Base-by-base conservation (phyloP, 352 stramenopile species). In the Phytophthora litchii region DNA sequence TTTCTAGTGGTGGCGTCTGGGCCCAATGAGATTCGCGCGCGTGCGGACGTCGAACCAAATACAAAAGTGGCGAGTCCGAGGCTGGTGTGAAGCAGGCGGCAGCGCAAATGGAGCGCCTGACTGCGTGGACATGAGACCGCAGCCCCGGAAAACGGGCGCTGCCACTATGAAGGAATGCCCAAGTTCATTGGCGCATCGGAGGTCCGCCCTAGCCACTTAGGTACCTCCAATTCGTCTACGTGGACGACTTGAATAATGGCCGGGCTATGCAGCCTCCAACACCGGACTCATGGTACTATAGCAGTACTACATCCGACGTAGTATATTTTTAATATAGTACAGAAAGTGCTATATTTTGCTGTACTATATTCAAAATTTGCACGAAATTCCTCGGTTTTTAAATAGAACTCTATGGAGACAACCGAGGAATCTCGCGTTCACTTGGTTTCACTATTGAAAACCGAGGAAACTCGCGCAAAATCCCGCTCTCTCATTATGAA, bases 21-120 rank as follows among this genome's bases (percentile, higher is more conserved):
- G 52, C 36, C 48, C 62, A 66, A 66, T 65, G 29, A 57, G 49
- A 72, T 57, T 61, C 57, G 32, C 49, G 21, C 14, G 46, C 29
- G 51, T 54, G 54, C 34, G 40, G 60, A 16, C 60, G 60, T 61
- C 47, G 54, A 36, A 23, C 16, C 29, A 52, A 70, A 60, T 65
- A 47, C 54, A 44, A 47, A 46, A 60, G 37, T 59, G 46, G 53
- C 34, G 19, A 52, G 29, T 1, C 5, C 12, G 12, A 20, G 29
- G 40, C 3, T 32, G 32, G 25, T 13, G 25, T 25, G 21, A 5
- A 2, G 23, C 16, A 31, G 36, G 36, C 46, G 48, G 57, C 49
- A 35, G 40, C 41, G 40, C 38, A 54, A 45, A 56, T 43, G 20
- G 8, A 13, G 21, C 40, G 49, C 49, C 48, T 54, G 34, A 58